phyloP scores from a whole-genome alignment of 1,284 basidiomycete genomes.

The Moesziomyces antarcticus region DNA sequence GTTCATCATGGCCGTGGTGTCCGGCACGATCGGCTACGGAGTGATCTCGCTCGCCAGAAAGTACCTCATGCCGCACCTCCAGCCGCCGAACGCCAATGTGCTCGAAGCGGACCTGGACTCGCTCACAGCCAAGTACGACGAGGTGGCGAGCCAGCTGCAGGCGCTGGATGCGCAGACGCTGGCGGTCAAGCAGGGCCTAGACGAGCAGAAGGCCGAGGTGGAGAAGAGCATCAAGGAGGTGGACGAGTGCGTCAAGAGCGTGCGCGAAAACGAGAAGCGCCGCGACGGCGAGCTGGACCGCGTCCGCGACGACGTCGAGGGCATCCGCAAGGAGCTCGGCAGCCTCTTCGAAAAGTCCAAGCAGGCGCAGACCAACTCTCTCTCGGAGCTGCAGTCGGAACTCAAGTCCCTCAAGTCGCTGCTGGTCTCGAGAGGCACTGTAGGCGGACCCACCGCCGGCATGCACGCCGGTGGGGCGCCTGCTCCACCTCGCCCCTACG shows the following conservation, averaged over 20 bases:
- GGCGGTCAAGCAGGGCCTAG: slow-evolving; percentile 79
- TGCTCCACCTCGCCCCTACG: slow-evolving; percentile 26
- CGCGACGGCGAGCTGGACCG: slow-evolving; percentile 91
- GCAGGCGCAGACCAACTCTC: slow-evolving; percentile 74
- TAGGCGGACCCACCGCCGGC: slow-evolving; percentile 64
- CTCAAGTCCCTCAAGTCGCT: slow-evolving; percentile 93
- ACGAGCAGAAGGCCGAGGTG: slow-evolving; percentile 83
- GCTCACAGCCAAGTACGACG: slow-evolving; percentile 90
- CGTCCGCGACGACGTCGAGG: slow-evolving; percentile 72
- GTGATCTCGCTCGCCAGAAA: slow-evolving; percentile 89
- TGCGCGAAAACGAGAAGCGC: slow-evolving; percentile 81
- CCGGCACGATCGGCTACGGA: slow-evolving; percentile 88
- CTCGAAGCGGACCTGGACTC: slow-evolving; percentile 89
- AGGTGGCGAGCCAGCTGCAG: slow-evolving; percentile 77
- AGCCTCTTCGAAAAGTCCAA: slow-evolving; percentile 97
- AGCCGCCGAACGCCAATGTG: slow-evolving; percentile 85
- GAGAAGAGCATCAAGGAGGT: slow-evolving; percentile 83
- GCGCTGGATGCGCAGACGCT: slow-evolving; percentile 83
- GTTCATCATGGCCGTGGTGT: slow-evolving; percentile 87
- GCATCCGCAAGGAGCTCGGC: slow-evolving; percentile 88
- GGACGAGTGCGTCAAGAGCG: slow-evolving; percentile 78
- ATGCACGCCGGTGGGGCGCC: slow-evolving; percentile 18
- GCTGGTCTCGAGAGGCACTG: slow-evolving; percentile 81
- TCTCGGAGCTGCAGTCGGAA: slow-evolving; percentile 89
- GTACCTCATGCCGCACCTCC: slow-evolving; percentile 90